These are phyloP conservation scores for Nemania diffusa DNA, from an alignment of 2,329 filamentous ascomycete species.

Conservation along the genomic window DNA sequence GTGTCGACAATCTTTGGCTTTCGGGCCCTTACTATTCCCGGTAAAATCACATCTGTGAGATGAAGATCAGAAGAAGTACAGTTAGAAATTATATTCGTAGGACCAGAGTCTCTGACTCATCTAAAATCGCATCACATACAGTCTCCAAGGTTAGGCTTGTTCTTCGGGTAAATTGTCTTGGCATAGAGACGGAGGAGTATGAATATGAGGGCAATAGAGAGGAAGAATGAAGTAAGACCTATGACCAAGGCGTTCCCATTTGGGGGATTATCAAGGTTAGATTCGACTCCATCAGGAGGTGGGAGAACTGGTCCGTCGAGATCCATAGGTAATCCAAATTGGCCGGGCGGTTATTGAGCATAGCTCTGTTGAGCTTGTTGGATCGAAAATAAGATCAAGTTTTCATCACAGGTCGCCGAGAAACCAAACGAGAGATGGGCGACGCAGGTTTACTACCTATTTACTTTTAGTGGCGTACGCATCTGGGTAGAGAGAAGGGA, in stretches of 20 bases:
- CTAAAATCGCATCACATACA: slow-evolving; percentile 11
- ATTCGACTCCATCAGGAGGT: slow-evolving; percentile 19
- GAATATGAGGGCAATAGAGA: slow-evolving; percentile 16
- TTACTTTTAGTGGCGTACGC: neutral
- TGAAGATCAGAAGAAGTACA: neutral
- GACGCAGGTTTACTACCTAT: neutral
- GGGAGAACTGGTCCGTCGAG: slow-evolving; percentile 11
- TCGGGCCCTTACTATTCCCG: slow-evolving; percentile 15
- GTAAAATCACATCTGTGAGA: slow-evolving; percentile 21
- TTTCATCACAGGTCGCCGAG: neutral
- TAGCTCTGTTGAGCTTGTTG: slow-evolving; percentile 1
- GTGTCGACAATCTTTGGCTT: neutral
- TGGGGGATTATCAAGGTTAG: slow-evolving; percentile 26
- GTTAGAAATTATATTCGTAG: neutral
- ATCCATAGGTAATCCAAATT: slow-evolving; percentile 5
- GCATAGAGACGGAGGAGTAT: slow-evolving; percentile 23
- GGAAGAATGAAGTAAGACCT: slow-evolving; percentile 23
- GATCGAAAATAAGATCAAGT: neutral
- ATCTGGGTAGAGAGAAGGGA: neutral
- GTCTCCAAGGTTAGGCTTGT: slow-evolving; percentile 15
- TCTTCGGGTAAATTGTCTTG: slow-evolving; percentile 19
- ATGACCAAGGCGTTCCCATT: slow-evolving; percentile 23
- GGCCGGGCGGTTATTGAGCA: too few relatives aligned
- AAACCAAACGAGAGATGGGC: neutral
- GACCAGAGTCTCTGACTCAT: too few relatives aligned